Base-by-base conservation (phyloP, 306 rosid species). In the Lathyrus tuberosus region DNA sequence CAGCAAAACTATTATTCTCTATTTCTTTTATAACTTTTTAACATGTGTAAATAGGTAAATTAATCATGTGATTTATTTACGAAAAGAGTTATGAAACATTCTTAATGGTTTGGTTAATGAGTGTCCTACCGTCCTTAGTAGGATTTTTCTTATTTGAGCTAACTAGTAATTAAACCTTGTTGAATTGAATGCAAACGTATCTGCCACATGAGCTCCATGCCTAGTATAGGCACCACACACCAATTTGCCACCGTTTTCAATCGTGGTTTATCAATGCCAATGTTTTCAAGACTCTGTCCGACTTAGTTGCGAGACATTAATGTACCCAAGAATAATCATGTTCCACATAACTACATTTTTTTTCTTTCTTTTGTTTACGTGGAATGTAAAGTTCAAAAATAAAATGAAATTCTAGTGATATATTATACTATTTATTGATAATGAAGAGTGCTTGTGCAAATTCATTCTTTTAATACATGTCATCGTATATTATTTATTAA, bases 121-220 rank as follows among this genome's bases (percentile, higher is more conserved):
- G 15, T 33, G 44, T 61, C 12, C 42, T 28, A 28, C 43, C 64
- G 22, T 30, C 22, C 42, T 58, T 58, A 53, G 8, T 5, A 31
- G 7, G 35, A 31, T 31, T 31, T 31, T 31, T 31, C 35, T 33
- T 33, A 33, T 33, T 6, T 33, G 38, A 33, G 38, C 38, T 5
- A 33, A 33, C 38, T 33, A 33, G 38, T 35, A 35, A 35, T 35
- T 35, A 35, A 7, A 35, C 40, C 40, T 35, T 7, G 40, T 35
- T 35, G 40, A 18, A 5, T 57, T 42, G 69, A 88, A 77, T 79
- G 90, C 85, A 75, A 13, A 71, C 47, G 66, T 43, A 51, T 53
- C 1, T 63, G 71, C 76, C 83, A 75, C 88, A 79, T 81, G 88
- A 77, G 57, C 59, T 67, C 65, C 82, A 82, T 77, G 75, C 81